Conservation (phyloP, 305 asterid species). For the Solanum aculeatissimum region DNA sequence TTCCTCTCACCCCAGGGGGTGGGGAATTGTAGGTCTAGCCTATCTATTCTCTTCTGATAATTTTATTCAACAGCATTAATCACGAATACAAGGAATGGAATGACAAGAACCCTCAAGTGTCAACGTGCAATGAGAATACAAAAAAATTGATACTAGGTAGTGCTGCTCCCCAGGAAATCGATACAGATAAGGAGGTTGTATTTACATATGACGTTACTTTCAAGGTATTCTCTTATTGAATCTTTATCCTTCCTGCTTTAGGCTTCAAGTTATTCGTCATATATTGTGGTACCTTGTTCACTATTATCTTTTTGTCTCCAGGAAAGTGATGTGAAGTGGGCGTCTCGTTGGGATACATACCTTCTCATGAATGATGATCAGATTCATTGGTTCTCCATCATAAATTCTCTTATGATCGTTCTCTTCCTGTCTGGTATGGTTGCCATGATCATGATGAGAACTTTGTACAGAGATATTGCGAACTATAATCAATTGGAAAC, state of each 20-base stretch:
- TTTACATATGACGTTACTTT: slow-evolving; percentile 82
- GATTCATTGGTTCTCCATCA: slow-evolving; percentile 96
- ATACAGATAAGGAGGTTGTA: slow-evolving; percentile 46
- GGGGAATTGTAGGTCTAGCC: background rate
- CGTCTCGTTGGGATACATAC: slow-evolving; percentile 96
- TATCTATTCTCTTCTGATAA: slow-evolving; percentile 1
- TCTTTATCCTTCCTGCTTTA: background rate
- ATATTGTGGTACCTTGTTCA: background rate
- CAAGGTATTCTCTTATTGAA: slow-evolving; percentile 31
- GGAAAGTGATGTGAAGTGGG: slow-evolving; percentile 94
- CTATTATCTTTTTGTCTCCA: slow-evolving; percentile 1
- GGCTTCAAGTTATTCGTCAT: background rate
- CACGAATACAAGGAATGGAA: slow-evolving; percentile 85
- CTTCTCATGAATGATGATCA: slow-evolving; percentile 97
- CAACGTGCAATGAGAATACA: slow-evolving; percentile 72
- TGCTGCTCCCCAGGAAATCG: slow-evolving; percentile 77
- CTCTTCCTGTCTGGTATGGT: slow-evolving; percentile 97
- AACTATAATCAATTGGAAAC: slow-evolving; percentile 87
- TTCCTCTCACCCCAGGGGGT: background rate
- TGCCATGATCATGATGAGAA: slow-evolving; percentile 99
- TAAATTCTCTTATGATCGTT: slow-evolving; percentile 92
- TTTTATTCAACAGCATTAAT: slow-evolving; percentile 46
- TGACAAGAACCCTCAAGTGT: slow-evolving; percentile 64
- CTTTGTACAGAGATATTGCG: slow-evolving; percentile 85
- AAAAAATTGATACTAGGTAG: slow-evolving; percentile 55